phyloP scores from a whole-genome alignment of 2,329 filamentous ascomycete species.

The Monilinia fructigena region DNA sequence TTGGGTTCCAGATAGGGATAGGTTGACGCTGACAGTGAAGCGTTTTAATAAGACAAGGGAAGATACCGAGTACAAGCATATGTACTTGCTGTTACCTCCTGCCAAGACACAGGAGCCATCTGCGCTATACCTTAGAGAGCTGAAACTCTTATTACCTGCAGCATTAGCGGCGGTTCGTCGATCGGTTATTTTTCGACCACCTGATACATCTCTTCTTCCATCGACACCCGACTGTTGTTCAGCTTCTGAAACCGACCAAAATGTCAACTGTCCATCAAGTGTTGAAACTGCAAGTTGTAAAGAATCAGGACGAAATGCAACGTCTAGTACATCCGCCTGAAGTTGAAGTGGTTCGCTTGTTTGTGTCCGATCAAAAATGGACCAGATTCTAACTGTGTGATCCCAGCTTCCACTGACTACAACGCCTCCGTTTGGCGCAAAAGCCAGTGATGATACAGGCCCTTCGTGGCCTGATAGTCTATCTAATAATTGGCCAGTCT shows the following conservation, averaged over 20 bases:
- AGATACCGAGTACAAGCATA: constrained; percentile 92
- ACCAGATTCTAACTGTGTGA: constrained; percentile 92
- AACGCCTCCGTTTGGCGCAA: constrained; percentile 79
- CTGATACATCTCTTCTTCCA: constrained; percentile 86
- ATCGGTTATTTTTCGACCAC: constrained; percentile 84
- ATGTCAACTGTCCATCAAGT: constrained; percentile 88
- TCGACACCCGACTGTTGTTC: constrained; percentile 84
- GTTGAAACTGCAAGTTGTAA: constrained; percentile 89
- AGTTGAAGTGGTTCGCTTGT: constrained; percentile 92
- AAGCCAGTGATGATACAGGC: constrained; percentile 83
- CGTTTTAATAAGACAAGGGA: constrained; percentile 92
- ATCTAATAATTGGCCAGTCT: constrained; percentile 93
- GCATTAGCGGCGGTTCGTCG: constrained; percentile 88
- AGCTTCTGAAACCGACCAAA: constrained; percentile 89
- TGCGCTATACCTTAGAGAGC: constrained; percentile 82
- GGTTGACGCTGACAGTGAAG: constrained; percentile 90
- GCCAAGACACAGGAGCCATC: constrained; percentile 90
- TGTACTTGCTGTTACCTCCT: constrained; percentile 96
- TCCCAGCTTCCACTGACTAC: constrained; percentile 96
- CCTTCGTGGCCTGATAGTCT: constrained; percentile 90
- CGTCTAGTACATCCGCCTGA: constrained; percentile 83
- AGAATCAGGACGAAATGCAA: constrained; percentile 87
- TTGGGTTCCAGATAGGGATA: constrained; percentile 94
- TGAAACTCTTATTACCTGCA: constrained; percentile 86
- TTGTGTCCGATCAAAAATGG: constrained; percentile 88